Evolutionary conservation across 305 asterid species (phyloP).

Genomic region (Andrographis paniculata): DNA sequence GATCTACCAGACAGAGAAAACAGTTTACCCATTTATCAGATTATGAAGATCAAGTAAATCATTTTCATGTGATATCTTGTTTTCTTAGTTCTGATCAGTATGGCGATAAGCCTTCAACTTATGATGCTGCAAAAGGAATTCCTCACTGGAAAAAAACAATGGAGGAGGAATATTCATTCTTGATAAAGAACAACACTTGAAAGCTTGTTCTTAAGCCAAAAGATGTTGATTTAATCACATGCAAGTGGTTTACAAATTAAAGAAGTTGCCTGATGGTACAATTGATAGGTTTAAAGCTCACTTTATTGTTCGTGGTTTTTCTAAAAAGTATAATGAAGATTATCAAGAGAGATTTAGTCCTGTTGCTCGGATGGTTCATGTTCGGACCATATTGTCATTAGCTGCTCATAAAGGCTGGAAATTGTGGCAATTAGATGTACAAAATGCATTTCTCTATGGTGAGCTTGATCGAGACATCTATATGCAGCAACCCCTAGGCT

Average conservation of each 20-base stretch:
- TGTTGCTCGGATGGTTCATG: not conserved
- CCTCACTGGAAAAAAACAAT: not conserved
- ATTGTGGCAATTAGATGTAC: no score
- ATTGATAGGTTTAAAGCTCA: slow-evolving; percentile 6
- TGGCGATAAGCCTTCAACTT: not conserved
- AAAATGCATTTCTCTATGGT: slow-evolving; percentile 7
- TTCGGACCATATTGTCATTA: not conserved
- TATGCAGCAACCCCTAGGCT: slow-evolving; percentile 1
- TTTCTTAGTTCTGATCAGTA: not conserved
- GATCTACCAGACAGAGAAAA: not conserved
- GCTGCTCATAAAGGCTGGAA: not conserved
- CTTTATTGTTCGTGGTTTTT: slow-evolving; percentile 5
- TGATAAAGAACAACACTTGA: not conserved
- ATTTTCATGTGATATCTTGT: not conserved
- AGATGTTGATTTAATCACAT: not conserved
- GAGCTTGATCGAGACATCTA: slow-evolving; percentile 3
- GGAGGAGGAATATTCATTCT: not conserved
- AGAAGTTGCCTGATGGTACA: not conserved
- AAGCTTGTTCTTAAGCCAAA: slow-evolving; percentile 4
- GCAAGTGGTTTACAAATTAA: slow-evolving; percentile 4
- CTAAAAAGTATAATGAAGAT: slow-evolving; percentile 2
- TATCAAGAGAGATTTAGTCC: slow-evolving; percentile 2
- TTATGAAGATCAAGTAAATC: slow-evolving; percentile 1
- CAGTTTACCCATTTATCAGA: not conserved
- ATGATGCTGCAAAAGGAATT: not conserved